Base-by-base conservation (phyloP, 116 monocot genomes). In the Papilionanthe hybrid region DNA sequence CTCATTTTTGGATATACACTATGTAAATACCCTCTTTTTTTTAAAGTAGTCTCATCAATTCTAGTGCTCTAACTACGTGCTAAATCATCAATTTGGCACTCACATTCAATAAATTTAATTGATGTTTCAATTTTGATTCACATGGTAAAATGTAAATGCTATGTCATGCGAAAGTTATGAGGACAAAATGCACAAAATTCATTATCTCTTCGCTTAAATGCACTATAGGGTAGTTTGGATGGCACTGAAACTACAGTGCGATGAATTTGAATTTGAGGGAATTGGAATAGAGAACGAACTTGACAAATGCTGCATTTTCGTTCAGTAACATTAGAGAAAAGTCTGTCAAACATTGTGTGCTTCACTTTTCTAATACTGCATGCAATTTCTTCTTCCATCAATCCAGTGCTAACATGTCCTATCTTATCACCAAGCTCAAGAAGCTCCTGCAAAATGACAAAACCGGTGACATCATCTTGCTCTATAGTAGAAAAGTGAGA, bases 301-400 rank as follows among this genome's bases (percentile, higher is more conserved):
- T 95, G 99, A 80, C 99, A 99, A 29, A 99, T 91, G 85, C 89
- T 91, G 83, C 99, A 99, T 75, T 91, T 95, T 82, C 79, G 76
- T 47, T 99, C 93, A 11, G 49, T 78, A 82, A 86, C 95, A 79
- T 76, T 13, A 1, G 86, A 87, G 53, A 76, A 78, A 32, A 79
- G n/a, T 10, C 79, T 55, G 72, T 82, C 77, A 42, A 90, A 87
- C 63, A 86, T 63, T 0, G 84, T 82, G 75, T 81, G 87, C 48
- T 86, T 90, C 45, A 83, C 81, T 75, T 93, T 93, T 82, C 85
- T 85, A 3, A 95, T 79, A 55, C 82, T 79, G 28, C 86, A 76
- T 15, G 75, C 22, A 17, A 98, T 94, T 65, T 98, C 94, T 57
- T 98, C 98, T 86, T 98, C 94, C 57, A 85, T 88, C 85, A 98